phyloP scores from a whole-genome alignment of 371 early-diverging fungal genomes.

The Mucor circinelloides region DNA sequence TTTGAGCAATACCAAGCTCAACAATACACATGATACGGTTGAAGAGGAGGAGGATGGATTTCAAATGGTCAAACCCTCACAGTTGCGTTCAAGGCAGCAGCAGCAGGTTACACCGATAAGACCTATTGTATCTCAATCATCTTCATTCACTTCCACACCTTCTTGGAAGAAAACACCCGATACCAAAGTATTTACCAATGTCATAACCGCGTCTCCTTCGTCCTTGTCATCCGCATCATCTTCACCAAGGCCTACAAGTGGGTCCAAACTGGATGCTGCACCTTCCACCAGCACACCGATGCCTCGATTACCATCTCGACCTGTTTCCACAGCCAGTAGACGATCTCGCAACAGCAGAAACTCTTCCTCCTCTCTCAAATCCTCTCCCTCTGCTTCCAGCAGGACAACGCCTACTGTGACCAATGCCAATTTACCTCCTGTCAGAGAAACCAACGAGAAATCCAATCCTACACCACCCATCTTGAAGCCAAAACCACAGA shows the following conservation, averaged over 20 bases:
- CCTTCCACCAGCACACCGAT: slow-evolving; percentile 35
- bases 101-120: not conserved
- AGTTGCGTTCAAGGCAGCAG: slow-evolving; percentile 29
- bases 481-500: slow-evolving; percentile 34
- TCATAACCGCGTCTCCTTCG: not conserved
- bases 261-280: slow-evolving; percentile 3
- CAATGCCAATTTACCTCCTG: not conserved
- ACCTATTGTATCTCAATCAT: not conserved
- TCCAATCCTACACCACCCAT: slow-evolving; percentile 23
- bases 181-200: not conserved
- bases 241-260: not conserved
- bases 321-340: slow-evolving; percentile 27
- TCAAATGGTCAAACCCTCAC: slow-evolving; percentile 47
- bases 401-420: not conserved
- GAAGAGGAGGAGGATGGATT: slow-evolving; percentile 36
- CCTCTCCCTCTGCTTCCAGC: not conserved
- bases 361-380: not conserved
- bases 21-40: not conserved
- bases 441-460: not conserved
- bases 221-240: not conserved
- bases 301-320: slow-evolving; percentile 45
- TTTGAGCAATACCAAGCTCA: not conserved
- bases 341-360: slow-evolving; percentile 18
- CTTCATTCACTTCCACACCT: not conserved
- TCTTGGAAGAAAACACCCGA: slow-evolving; percentile 8